Evolutionary conservation across 192 early-diverging fungal genomes (phyloP).

Genomic region (Physocladia obscura): DNA sequence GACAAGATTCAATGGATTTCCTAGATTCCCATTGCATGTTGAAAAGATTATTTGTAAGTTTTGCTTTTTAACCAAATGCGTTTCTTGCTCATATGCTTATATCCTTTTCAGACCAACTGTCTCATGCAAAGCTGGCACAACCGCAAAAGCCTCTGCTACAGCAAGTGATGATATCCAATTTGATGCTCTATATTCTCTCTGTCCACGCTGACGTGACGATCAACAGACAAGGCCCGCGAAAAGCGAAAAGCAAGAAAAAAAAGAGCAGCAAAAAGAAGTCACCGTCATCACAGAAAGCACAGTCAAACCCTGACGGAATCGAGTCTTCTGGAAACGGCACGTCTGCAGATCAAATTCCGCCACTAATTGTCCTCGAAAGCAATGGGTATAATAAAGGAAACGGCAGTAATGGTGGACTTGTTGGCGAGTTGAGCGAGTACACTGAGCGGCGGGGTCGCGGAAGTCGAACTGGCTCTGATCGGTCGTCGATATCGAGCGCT

Average conservation of each 20-base stretch:
- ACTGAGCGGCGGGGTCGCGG: neutral
- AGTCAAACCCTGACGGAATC: neutral
- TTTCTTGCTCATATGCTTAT: neutral
- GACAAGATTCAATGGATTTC: slow-evolving; percentile 24
- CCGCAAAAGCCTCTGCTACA: slow-evolving; percentile 40
- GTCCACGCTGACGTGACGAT: slow-evolving; percentile 56
- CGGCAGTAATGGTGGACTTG: neutral
- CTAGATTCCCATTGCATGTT: slow-evolving; percentile 28
- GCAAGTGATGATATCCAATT: slow-evolving; percentile 53
- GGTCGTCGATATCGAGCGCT: neutral
- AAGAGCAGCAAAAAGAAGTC: neutral
- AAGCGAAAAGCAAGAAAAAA: slow-evolving; percentile 22
- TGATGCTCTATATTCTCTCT: slow-evolving; percentile 56
- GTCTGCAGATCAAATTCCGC: neutral
- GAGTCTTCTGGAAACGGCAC: neutral
- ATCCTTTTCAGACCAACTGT: slow-evolving; percentile 32
- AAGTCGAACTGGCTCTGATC: neutral
- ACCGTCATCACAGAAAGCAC: neutral
- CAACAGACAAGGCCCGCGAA: slow-evolving; percentile 39
- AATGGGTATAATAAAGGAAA: no score
- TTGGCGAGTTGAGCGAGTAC: neutral
- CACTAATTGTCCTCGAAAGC: neutral
- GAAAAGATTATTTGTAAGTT: slow-evolving; percentile 30
- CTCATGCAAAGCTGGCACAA: slow-evolving; percentile 52
- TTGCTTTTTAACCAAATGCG: neutral